These are phyloP conservation scores for Dovyalis caffra DNA, from an alignment of 345 rosid species.

Conservation along the genomic window DNA sequence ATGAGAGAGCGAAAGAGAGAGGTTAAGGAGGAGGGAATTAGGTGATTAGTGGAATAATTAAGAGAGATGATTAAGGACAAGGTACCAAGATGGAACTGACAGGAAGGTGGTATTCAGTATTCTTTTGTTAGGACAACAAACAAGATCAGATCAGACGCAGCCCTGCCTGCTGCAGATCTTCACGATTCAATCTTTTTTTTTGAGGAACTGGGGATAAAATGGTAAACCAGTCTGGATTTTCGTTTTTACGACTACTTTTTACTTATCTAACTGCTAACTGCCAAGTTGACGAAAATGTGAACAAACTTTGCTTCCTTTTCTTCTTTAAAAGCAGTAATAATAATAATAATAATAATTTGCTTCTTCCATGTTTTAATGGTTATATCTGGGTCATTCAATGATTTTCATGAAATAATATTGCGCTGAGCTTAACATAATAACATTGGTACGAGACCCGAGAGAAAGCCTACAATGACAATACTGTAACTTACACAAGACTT, in stretches of 20 bases:
- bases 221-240: background rate
- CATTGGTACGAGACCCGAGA: no score
- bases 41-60: slow-evolving; percentile 9
- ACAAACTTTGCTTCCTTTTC: no score
- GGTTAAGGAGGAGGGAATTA: background rate
- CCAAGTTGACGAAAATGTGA: background rate
- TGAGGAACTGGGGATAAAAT: background rate
- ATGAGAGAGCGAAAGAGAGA: background rate
- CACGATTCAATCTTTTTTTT: no score
- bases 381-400: no score
- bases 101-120: background rate
- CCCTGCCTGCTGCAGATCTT: no score
- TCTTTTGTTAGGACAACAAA: background rate
- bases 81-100: slow-evolving; percentile 8
- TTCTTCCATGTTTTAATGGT: no score
- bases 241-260: background rate
- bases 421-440: no score
- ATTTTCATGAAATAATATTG: no score
- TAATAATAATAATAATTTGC: no score
- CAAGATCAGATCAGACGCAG: background rate
- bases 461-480: no score
- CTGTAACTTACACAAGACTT: no score
- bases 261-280: background rate
- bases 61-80: background rate
- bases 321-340: no score